Percentiles rank a stretch among this genome's conserved stretches.
Conservation (phyloP, 2,329 filamentous ascomycete genomes). For the Aspergillus brasiliensis region DNA sequence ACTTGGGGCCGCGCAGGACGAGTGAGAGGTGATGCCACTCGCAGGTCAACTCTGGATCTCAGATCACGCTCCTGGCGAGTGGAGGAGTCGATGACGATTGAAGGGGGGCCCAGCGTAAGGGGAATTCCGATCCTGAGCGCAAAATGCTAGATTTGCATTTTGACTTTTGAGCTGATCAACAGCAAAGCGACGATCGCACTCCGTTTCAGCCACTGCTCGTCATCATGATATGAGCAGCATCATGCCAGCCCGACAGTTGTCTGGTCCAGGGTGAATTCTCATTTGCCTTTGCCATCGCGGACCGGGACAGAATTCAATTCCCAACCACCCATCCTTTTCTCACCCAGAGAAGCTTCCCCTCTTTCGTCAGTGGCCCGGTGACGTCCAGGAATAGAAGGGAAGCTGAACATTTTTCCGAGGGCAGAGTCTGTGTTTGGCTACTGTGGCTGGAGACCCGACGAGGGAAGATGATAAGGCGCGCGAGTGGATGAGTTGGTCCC, state of each 20-base stretch:
- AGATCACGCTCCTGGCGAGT: conserved; percentile 1
- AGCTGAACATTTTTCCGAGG: not conserved
- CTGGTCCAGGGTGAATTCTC: not conserved
- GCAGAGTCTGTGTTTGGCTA: not conserved
- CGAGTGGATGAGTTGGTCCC: conserved; percentile 9
- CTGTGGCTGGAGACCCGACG: not conserved
- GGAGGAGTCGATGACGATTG: conserved; percentile 11
- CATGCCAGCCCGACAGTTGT: not conserved
- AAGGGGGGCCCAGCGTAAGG: not conserved
- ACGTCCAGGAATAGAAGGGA: not conserved
- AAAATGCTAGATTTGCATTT: not conserved
- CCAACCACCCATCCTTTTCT: too few species aligned
- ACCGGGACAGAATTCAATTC: too few species aligned
- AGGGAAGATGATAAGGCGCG: not conserved
- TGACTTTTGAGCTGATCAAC: not conserved
- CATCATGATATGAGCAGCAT: not conserved
- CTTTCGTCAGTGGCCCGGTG: not conserved
- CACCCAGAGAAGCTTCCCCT: not conserved
- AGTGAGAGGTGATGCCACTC: conserved; percentile 10
- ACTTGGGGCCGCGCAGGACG: not conserved
- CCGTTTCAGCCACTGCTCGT: not conserved
- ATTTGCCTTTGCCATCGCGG: not conserved
- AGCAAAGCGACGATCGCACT: not conserved
- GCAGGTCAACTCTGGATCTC: conserved; percentile 11
- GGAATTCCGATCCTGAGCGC: not conserved